Evolutionary conservation across 163 green algal genomes (phyloP), one percentile per base, ranked within the genome.

Genomic region (Scenedesmus sp.): DNA sequence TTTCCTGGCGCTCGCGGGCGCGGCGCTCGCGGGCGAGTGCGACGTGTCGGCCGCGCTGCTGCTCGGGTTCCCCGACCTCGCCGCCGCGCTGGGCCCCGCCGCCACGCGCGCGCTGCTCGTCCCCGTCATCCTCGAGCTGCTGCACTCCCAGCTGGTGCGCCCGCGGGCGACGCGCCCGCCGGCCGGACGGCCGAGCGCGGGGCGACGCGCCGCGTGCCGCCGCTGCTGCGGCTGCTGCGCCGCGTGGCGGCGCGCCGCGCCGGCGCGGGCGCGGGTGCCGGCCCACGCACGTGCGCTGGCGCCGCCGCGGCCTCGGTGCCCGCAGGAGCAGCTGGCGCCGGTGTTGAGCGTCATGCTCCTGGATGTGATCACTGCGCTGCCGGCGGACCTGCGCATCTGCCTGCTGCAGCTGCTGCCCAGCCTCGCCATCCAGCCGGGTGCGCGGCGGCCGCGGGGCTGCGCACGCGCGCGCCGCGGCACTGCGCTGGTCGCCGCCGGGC

Each of bases 1-100:
- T 18, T 77, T 39, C 54, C 29, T 77, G 15, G 28, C 31, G 10
- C 69, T 77, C 17, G 69, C 69, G 57, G 28, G 29, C 26, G 26
- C 28, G 24, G 67, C 67, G 53, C n/a, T 53, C 28, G 24, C 67
- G 54, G 69, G 69, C 2, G 69, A 77, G n/a, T 6, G 15, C 15
- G 54, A 77, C 18, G 54, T 77, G 47, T 56, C 69, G 29, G 69
- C 69, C 56, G 69, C 69, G 20, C 69, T 77, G 69, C 69, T 77
- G 69, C 54, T 77, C 24, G 26, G 24, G 0, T 77, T 67, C 34
- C 69, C 69, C 7, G 69, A 77, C 26, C 22, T 57, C 26, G 53
- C 69, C 58, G 69, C 24, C 44, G 69, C 54, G 29, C 34, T 67
- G 26, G 69, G 36, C 17, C 54, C 24, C 13, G 54, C 18, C 14